These are phyloP conservation scores for Penicillium antarcticum DNA, from an alignment of 495 filamentous ascomycete species.

Conservation along the genomic window DNA sequence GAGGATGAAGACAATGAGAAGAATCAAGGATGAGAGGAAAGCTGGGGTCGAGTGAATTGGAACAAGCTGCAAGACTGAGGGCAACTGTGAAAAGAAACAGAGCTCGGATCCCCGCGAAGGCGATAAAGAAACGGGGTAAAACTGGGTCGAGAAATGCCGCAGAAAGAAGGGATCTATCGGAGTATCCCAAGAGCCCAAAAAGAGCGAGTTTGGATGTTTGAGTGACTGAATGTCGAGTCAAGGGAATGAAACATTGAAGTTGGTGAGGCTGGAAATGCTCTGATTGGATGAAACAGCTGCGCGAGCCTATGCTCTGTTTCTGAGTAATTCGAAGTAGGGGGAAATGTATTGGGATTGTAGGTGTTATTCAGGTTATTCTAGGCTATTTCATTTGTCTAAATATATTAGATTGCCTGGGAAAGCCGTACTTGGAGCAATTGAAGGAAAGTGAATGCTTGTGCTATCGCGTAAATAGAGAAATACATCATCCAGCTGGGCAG, in stretches of 20 bases:
- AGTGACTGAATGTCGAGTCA: constrained; percentile 1
- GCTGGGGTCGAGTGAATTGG: background rate
- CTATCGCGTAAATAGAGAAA: constrained; percentile 15
- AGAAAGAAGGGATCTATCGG: background rate
- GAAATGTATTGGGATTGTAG: no score
- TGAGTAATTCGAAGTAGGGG: background rate
- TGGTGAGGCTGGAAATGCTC: constrained; percentile 21
- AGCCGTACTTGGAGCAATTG: no score
- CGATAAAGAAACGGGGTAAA: constrained; percentile 6
- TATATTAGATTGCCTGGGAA: no score
- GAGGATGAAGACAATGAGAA: background rate
- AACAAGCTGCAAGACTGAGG: background rate
- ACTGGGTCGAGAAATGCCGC: constrained; percentile 4
- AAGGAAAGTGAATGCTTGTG: constrained; percentile 1
- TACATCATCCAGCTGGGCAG: constrained; percentile 21
- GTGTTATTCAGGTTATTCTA: no score
- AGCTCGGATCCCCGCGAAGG: constrained; percentile 1
- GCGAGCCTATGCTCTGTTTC: constrained; percentile 5
- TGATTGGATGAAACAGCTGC: constrained; percentile 23
- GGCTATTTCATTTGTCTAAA: no score
- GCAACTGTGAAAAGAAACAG: constrained; percentile 11
- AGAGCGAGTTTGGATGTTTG: background rate
- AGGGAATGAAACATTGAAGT: constrained; percentile 8
- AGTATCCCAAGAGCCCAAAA: constrained; percentile 1
- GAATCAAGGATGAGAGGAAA: background rate